Evolutionary conservation across 306 rosid species (phyloP).

Genomic region (Chamaecrista fasciculata): DNA sequence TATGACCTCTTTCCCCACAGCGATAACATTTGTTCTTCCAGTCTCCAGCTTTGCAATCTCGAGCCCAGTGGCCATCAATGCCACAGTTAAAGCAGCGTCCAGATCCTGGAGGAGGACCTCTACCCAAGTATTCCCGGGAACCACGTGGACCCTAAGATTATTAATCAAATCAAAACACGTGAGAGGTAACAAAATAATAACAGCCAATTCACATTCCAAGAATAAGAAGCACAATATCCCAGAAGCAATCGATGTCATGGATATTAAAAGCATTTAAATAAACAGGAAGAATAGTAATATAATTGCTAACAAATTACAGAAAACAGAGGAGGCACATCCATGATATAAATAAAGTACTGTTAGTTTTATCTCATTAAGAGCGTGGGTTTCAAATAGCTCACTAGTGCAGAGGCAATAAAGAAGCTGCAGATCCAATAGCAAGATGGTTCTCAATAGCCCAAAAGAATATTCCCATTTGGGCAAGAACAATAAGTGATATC

Average conservation of each 20-base stretch:
- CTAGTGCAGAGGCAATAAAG: background rate
- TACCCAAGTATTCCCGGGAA: constrained; percentile 55
- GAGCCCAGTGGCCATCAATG: constrained; percentile 77
- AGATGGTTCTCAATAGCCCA: background rate
- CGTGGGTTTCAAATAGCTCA: background rate
- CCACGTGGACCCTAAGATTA: constrained; percentile 58
- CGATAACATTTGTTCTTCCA: constrained; percentile 82
- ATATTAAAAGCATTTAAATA: background rate
- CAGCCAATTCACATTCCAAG: background rate
- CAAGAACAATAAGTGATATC: no score
- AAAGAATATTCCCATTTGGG: background rate
- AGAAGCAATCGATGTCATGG: background rate
- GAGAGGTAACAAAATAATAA: background rate
- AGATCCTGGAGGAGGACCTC: constrained; percentile 76
- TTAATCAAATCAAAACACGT: background rate
- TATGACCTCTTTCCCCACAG: constrained; percentile 78
- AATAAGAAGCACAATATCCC: background rate
- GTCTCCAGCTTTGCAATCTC: constrained; percentile 75
- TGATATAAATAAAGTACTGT: background rate
- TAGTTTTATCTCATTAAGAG: background rate
- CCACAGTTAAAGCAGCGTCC: constrained; percentile 79
- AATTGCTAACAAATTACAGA: background rate
- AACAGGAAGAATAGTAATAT: background rate
- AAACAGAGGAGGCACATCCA: background rate
- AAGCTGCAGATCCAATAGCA: background rate